These are phyloP conservation scores for Mycena amicta DNA, from an alignment of 768 basidiomycete species.

Conservation along the genomic window DNA sequence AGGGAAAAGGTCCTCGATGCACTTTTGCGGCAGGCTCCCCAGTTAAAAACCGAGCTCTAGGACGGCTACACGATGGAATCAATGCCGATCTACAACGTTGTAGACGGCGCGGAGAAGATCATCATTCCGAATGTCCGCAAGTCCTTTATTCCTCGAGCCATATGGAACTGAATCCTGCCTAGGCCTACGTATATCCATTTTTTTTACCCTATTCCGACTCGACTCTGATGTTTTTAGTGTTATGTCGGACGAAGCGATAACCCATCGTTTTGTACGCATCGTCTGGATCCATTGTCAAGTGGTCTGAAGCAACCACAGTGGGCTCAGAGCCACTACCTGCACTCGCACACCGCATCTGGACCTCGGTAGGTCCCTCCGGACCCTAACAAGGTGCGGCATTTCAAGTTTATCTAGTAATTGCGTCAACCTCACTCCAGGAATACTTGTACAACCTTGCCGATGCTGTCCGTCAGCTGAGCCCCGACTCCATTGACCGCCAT, in stretches of 20 bases:
- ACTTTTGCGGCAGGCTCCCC: too few species aligned
- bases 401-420: background rate
- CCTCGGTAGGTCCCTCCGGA: constrained; percentile 83
- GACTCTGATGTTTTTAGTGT: constrained; percentile 45
- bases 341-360: constrained; percentile 72
- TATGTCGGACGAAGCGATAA: constrained; percentile 89
- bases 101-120: constrained; percentile 53
- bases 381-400: constrained; percentile 71
- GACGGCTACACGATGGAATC: constrained; percentile 90
- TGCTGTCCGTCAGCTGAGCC: constrained; percentile 73
- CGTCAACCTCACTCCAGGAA: too few species aligned
- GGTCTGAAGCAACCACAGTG: constrained; percentile 45
- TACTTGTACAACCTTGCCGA: constrained; percentile 81
- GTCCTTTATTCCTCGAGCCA: background rate
- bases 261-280: constrained; percentile 77
- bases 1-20: constrained; percentile 87
- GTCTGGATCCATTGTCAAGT: background rate
- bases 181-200: constrained; percentile 63
- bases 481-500: constrained; percentile 75
- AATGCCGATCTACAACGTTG: constrained; percentile 69
- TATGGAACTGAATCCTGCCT: too few species aligned
- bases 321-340: constrained; percentile 77
- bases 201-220: background rate
- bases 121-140: constrained; percentile 55
- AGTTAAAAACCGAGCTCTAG: constrained; percentile 49